phyloP scores from a whole-genome alignment of 192 early-diverging fungal species.

The Backusella psychrophila region DNA sequence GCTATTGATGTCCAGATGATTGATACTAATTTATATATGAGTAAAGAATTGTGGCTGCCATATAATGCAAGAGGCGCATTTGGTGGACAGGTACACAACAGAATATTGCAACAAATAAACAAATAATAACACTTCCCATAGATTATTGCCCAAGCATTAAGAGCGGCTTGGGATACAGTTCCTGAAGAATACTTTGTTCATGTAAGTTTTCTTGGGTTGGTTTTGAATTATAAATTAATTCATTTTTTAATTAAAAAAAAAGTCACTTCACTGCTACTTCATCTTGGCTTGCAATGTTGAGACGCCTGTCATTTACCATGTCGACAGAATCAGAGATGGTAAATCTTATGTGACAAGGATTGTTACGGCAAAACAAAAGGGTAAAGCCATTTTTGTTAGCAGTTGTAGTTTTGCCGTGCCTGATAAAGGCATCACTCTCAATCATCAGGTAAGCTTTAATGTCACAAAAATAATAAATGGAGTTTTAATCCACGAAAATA shows the following conservation, averaged over 20 bases:
- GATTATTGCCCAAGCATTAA: slow-evolving; percentile 59
- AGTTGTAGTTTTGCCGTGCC: slow-evolving; percentile 68
- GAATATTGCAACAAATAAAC: background rate
- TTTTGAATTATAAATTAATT: background rate
- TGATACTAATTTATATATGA: slow-evolving; percentile 70
- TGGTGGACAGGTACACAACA: slow-evolving; percentile 56
- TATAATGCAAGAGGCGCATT: slow-evolving; percentile 80
- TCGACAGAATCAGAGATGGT: slow-evolving; percentile 72
- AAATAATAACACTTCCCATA: background rate
- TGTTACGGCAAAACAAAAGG: slow-evolving; percentile 76
- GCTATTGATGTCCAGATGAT: slow-evolving; percentile 55
- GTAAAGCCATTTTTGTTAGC: slow-evolving; percentile 73
- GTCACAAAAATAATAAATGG: background rate
- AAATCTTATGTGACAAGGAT: slow-evolving; percentile 50
- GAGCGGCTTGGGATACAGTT: slow-evolving; percentile 77
- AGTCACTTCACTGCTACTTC: slow-evolving; percentile 89
- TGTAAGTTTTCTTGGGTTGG: slow-evolving; percentile 13
- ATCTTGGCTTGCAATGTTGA: slow-evolving; percentile 70
- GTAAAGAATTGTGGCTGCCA: slow-evolving; percentile 79
- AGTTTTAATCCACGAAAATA: slow-evolving; percentile 8
- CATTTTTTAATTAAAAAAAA: background rate
- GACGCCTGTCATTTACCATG: slow-evolving; percentile 79
- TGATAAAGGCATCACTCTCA: slow-evolving; percentile 50
- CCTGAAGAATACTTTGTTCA: slow-evolving; percentile 59
- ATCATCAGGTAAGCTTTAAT: slow-evolving; percentile 54